Base-by-base conservation (phyloP, 2,329 filamentous ascomycete genomes). In the Trichophyton benhamiae region DNA sequence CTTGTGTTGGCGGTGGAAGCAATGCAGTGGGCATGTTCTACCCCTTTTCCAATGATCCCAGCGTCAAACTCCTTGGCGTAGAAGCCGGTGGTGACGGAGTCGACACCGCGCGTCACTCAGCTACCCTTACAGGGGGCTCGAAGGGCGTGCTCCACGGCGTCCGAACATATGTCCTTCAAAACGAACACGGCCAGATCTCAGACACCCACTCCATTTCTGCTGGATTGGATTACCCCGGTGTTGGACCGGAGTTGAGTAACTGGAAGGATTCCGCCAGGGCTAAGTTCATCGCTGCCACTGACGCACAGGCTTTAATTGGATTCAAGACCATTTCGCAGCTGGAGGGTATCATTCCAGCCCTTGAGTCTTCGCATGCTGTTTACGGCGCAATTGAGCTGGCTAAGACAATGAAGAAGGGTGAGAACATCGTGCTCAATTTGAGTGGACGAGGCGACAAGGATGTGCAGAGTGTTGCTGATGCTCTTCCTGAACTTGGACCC, bases 21-120 rank as follows among this genome's bases (percentile, higher is more conserved):
- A 99, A 99, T 72, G 94, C 94, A 1, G 87, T 88, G 2, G 94
- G 94, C 77, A 99, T 97, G 91, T 99, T 99, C 79, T 95, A 92
- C 76, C 94, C 94, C 59, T 99, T 99, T 78, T 82, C 87, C 65
- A 85, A 90, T 48, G 92, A 99, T 69, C 82, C 82, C 0, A 86
- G 81, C 63, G 94, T 99, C 63, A 91, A 91, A 77, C 82, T 96
- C 2, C 80, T 97, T 11, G 94, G 94, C 66, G 91, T 99, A 1
- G 94, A 99, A 78, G 94, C 94, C 11, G 94, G 90, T 44, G 94
- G 94, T 64, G 94, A 97, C 68, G 94, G 94, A 64, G 72, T 97
- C 15, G 88, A 96, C 63, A 97, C 94, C 0, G 74, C 78, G 6
- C 84, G 89, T 55, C 94, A 99, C 77, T 89, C 87, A 57, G 94